Base-by-base conservation (phyloP, 2,329 filamentous ascomycete genomes). In the Aureobasidium sp. region DNA sequence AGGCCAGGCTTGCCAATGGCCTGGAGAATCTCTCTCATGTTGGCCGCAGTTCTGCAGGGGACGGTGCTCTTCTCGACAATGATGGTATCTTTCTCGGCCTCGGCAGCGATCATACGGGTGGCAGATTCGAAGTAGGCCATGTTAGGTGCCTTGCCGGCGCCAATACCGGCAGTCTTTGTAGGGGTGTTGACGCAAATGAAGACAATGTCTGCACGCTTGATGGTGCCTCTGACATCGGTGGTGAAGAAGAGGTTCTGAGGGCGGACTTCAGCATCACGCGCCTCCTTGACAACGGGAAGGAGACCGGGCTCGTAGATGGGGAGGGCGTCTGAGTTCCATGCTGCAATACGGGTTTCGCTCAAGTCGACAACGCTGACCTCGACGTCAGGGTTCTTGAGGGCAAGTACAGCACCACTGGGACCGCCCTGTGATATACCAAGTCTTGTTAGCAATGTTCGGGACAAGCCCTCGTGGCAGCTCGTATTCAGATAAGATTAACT, bases 31-130 rank as follows among this genome's bases (percentile, higher is more conserved):
- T 87, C 82, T 67, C 83, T 81, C 43, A 92, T 84, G 36, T 85
- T 82, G 67, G 89, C 82, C 1, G 88, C 87, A 5, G 89, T 92
- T 64, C 86, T 80, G 71, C 87, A 90, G 2, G 89, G 89, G 29
- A 92, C 89, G 0, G 89, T 93, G 62, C 85, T 88, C 77, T 92
- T 93, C 77, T 92, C 89, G 24, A 92, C 89, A 56, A 93, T 84
- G 61, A 92, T 89, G 61, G 87, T 84, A 52, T 86, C 86, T 20
- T 81, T 77, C 34, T 81, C 84, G 3, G 88, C 87, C 65, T 86
- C 79, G 66, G 83, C 78, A 10, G 88, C 89, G 37, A 92, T 86
- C 61, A 84, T 83, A 56, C 82, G 80, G 1, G 84, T 85, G 6
- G 87, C 88, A 20, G 84, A 84, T 72, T 92, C 88, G 29, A 92